phyloP scores from a whole-genome alignment of 148 eudicot genomes.

The Euryodendron excelsum region DNA sequence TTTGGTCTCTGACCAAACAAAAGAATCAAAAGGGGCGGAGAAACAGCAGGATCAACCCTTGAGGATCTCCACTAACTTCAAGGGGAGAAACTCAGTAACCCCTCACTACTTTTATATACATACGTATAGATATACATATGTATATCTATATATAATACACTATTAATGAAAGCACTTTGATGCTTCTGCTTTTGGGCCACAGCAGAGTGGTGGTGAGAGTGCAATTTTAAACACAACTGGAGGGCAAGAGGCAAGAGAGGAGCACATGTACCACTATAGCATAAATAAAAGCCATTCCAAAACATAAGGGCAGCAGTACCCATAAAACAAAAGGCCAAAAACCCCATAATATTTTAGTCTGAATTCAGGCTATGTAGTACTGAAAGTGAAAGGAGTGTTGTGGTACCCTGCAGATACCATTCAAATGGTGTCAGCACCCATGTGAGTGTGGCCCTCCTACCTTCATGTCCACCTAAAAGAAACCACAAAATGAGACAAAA shows the following conservation, averaged over 20 bases:
- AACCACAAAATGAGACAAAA: slow-evolving; percentile 70
- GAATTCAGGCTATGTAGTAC: slow-evolving; percentile 18
- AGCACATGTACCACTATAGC: slow-evolving; percentile 20
- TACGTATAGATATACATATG: too few species aligned
- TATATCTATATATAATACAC: too few species aligned
- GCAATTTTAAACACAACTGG: slow-evolving; percentile 17
- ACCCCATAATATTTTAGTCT: slow-evolving; percentile 4
- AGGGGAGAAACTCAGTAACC: too few species aligned
- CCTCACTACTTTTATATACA: too few species aligned
- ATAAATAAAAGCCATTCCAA: slow-evolving; percentile 18
- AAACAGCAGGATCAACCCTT: too few species aligned
- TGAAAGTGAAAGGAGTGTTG: slow-evolving; percentile 59
- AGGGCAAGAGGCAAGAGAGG: background rate
- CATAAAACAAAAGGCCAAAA: slow-evolving; percentile 34
- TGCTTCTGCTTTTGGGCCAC: background rate
- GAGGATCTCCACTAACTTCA: too few species aligned
- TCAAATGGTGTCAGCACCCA: slow-evolving; percentile 71
- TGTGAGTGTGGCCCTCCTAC: slow-evolving; percentile 64
- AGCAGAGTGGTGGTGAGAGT: slow-evolving; percentile 11
- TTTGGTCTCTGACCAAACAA: too few species aligned
- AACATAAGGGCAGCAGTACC: slow-evolving; percentile 24
- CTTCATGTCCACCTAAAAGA: slow-evolving; percentile 59
- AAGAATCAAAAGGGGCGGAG: too few species aligned
- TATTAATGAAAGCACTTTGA: background rate
- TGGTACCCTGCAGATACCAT: slow-evolving; percentile 22